phyloP scores from a whole-genome alignment of 2,329 filamentous ascomycete genomes.

The Ceratocystis diversiconidia region DNA sequence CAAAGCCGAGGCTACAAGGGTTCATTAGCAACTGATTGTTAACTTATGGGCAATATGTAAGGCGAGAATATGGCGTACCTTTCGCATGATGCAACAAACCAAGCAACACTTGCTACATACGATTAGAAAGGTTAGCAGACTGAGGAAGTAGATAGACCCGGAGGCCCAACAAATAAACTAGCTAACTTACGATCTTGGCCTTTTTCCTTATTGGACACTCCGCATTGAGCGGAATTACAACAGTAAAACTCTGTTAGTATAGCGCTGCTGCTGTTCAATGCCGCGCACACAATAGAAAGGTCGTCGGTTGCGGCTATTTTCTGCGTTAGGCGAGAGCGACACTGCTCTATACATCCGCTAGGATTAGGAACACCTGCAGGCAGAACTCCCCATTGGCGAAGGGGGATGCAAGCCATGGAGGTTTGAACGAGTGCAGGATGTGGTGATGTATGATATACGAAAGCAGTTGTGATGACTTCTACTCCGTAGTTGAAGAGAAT shows the following conservation, averaged over 20 bases:
- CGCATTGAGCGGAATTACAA: slow-evolving; percentile 18
- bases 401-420: neutral
- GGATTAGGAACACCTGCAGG: slow-evolving; percentile 18
- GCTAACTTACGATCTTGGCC: slow-evolving; percentile 18
- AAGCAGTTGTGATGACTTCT: neutral
- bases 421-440: neutral
- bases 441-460: neutral
- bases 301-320: slow-evolving; percentile 13
- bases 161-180: neutral
- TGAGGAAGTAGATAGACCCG: neutral
- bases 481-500: neutral
- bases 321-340: slow-evolving; percentile 14
- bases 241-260: slow-evolving; percentile 17
- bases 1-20: slow-evolving; percentile 13
- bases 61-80: slow-evolving; percentile 11
- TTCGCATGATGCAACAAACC: slow-evolving; percentile 16
- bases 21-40: neutral
- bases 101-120: slow-evolving; percentile 17
- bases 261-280: neutral
- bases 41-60: neutral
- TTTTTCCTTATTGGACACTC: slow-evolving; percentile 13
- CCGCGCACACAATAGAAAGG: slow-evolving; percentile 9
- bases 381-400: neutral
- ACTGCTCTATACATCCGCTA: slow-evolving; percentile 13
- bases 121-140: neutral